Percentiles rank a stretch among this genome's conserved stretches.
Evolutionary conservation across 2,329 filamentous ascomycete genomes (phyloP).

Genomic region (Graphiopsis chlorocephala): DNA sequence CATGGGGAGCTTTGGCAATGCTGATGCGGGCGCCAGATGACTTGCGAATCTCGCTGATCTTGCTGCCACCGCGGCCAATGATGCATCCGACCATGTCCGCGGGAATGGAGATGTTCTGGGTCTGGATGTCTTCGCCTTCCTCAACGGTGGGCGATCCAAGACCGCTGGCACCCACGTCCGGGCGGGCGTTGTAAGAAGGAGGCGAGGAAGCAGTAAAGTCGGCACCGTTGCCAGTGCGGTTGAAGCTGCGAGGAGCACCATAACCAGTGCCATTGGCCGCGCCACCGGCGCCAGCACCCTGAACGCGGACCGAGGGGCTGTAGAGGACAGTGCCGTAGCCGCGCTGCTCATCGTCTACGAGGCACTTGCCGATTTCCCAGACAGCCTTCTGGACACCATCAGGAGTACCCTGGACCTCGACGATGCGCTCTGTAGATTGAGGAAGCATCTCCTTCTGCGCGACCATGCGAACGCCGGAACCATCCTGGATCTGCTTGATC

Average conservation of each 20-base stretch:
- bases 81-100: slow-evolving; percentile 99
- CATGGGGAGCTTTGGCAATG: slow-evolving; percentile 94
- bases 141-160: slow-evolving; percentile 82
- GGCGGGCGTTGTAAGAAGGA: slow-evolving; percentile 71
- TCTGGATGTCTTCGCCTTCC: slow-evolving; percentile 96
- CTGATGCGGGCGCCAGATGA: slow-evolving; percentile 95
- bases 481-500: slow-evolving; percentile 99
- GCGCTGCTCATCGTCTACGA: slow-evolving; percentile 96
- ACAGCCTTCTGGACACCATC: slow-evolving; percentile 93
- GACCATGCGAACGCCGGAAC: slow-evolving; percentile 96
- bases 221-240: slow-evolving; percentile 91
- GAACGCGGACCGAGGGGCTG: slow-evolving; percentile 90
- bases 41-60: slow-evolving; percentile 98
- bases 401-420: slow-evolving; percentile 92
- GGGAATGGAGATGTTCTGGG: slow-evolving; percentile 98
- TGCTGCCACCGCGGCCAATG: slow-evolving; percentile 89
- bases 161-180: slow-evolving; percentile 68
- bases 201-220: slow-evolving; percentile 86
- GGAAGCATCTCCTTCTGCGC: slow-evolving; percentile 99
- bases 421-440: slow-evolving; percentile 95
- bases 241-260: slow-evolving; percentile 62
- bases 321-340: slow-evolving; percentile 96
- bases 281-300: slow-evolving; percentile 57
- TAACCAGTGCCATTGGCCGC: slow-evolving; percentile 54
- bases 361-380: slow-evolving; percentile 98